These are phyloP conservation scores for Cyclostephanos tholiformis DNA, from an alignment of 108 stramenopile genomes.

Conservation along the genomic window DNA sequence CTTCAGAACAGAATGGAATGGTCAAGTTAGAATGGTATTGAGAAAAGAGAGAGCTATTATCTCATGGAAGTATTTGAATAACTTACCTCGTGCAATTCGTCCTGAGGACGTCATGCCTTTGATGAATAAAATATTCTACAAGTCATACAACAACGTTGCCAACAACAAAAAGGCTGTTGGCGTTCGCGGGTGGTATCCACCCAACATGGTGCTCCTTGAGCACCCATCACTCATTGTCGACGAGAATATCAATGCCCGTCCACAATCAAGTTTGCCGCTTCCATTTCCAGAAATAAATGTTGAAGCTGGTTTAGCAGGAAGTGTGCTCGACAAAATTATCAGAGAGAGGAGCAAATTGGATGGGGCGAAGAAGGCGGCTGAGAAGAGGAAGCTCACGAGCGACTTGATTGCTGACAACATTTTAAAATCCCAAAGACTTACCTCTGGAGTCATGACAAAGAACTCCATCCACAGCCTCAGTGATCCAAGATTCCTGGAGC, in stretches of 20 bases:
- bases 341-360: not conserved
- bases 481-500: too few species aligned
- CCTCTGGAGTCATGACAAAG: constrained; percentile 16
- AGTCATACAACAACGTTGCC: constrained; percentile 1
- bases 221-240: constrained; percentile 11
- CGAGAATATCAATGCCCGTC: not conserved
- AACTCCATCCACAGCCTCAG: constrained; percentile 18
- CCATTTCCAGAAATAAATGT: too few species aligned
- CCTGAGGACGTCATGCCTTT: constrained; percentile 9
- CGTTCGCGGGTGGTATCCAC: constrained; percentile 20
- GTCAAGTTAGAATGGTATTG: constrained; percentile 13
- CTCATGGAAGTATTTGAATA: not conserved
- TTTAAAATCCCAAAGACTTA: not conserved
- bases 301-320: not conserved
- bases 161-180: not conserved
- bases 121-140: not conserved
- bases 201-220: constrained; percentile 3
- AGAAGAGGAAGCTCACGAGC: constrained; percentile 10
- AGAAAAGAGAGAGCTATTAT: not conserved
- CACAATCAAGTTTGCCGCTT: not conserved
- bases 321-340: not conserved
- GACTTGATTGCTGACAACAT: not conserved
- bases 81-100: not conserved
- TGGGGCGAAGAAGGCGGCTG: too few species aligned
- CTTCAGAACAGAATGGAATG: constrained; percentile 25